Conservation (phyloP, 208 protist genomes). For the Acanthamoeba sp. region DNA sequence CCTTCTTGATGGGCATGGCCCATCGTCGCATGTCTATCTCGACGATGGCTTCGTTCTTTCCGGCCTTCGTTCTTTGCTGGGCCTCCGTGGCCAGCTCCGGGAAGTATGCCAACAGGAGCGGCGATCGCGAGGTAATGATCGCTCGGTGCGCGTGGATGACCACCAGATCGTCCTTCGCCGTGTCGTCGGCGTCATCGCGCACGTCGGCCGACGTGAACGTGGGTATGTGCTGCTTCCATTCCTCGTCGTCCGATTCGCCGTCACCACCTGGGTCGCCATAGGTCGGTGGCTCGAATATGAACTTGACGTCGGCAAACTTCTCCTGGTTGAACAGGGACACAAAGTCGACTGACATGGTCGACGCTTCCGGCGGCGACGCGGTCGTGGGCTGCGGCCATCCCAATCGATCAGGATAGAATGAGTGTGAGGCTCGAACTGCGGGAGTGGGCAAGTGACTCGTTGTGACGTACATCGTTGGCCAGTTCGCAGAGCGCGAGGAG, state of each 20-base stretch:
- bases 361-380: background rate
- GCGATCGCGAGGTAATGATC: conserved; percentile 10
- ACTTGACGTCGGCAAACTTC: conserved; percentile 22
- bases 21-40: conserved; percentile 27
- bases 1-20: background rate
- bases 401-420: background rate
- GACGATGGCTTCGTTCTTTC: background rate
- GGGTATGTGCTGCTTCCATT: conserved; percentile 11
- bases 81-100: background rate
- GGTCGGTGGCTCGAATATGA: background rate
- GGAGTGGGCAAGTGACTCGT: no score
- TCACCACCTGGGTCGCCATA: background rate
- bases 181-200: background rate
- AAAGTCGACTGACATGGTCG: background rate
- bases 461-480: background rate
- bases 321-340: conserved; percentile 3
- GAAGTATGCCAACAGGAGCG: conserved; percentile 9
- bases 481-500: conserved; percentile 8
- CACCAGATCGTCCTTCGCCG: background rate
- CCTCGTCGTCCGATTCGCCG: background rate
- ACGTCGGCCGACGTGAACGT: background rate
- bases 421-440: background rate
- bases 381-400: background rate
- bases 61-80: background rate
- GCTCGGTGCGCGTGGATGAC: conserved; percentile 37